Evolutionary conservation across 2,329 filamentous ascomycete genomes (phyloP), one percentile per base, ranked within the genome.

Genomic region (Dactylellina drechsleri): DNA sequence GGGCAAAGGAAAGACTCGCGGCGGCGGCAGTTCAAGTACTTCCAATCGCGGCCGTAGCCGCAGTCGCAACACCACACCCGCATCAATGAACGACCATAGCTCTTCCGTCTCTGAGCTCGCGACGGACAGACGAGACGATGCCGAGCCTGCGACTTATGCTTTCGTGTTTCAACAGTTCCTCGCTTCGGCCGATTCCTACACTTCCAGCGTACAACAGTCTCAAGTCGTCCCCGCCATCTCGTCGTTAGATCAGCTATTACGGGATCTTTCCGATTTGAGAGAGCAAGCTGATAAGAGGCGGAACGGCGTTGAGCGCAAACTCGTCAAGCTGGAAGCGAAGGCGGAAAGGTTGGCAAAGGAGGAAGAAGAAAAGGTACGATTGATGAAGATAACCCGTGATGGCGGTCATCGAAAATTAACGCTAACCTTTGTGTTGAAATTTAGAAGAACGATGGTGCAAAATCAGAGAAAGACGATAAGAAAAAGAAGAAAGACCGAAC

Each of bases 401-500:
- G 56, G n/a, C 20, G 43, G 43, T 1, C 13, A 40, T 47, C 47
- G 16, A 6, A 26, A 58, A n/a, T 56, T 20, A 18, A 10, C 49
- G 52, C 70, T 62, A 47, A 74, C 53, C 26, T 57, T 23, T 47
- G 40, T 16, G 50, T 18, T n/a, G 7, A 40, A 31, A 1, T 31
- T 45, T 65, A 75, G 71, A 75, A 75, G 40, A 68, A 64, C 43
- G 71, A 75, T 56, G 71, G 71, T n/a, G 31, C 54, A 4, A 75
- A 65, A 53, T 62, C 36, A 7, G 77, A 79, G 57, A 76, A 77
- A 23, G 77, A 76, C 28, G 67, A 77, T 40, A 78, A 77, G 59
- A 72, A 75, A 36, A 77, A 77, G 50, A 78, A 78, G 40, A 78
- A 77, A 43, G 65, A 77, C 28, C 78, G 74, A 60, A 77, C 47